Evolutionary conservation across 257 asterid genomes (phyloP), one percentile per base, ranked within the genome.

Genomic region (Craterostigma plantagineum): DNA sequence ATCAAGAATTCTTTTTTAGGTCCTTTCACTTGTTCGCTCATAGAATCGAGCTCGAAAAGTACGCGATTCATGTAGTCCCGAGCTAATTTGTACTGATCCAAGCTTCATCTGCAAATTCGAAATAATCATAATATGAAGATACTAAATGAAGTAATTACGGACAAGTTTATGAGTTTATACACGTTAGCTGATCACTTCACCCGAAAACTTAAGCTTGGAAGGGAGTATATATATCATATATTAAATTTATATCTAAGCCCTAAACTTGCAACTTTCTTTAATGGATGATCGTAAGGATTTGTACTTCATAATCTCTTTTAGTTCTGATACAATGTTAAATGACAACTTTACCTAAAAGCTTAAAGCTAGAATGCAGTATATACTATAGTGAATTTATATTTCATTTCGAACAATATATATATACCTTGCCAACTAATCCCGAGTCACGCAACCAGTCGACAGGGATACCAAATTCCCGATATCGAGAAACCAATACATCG

Each of bases 1-100:
- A 80, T 52, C 55, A 90, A 55, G 59, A 83, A 90, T 40, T 90
- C 99, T 67, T 92, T 73, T 68, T 75, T 79, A 10, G 94, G 95
- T 54, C 79, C 95, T 58, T 90, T 80, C 53, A 79, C 95, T 4
- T 92, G 73, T 55, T 83, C 99, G 11, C 27, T 45, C 79, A 77
- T 54, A 16, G 70, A 68, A 53, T 90, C 99, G 35, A 90, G 99
- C 75, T 83, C 95, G 7, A 76, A 38, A 27, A 92, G 69, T 33
- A 90, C 94, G 13, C 99, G 95, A 51, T 79, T 90, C 99, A 90
- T 90, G 87, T 83, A 90, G 38, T 77, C 75, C 34, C 87, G 61
- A 0, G 99, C 99, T 52, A 90, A 63, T 44, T n/a, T 82, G 91
- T 43, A 83, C 94, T 0, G 95, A 83, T 3, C 92, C 77, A 52